Evolutionary conservation across 192 early-diverging fungal species (phyloP).

Genomic region (Coemansia sp.): DNA sequence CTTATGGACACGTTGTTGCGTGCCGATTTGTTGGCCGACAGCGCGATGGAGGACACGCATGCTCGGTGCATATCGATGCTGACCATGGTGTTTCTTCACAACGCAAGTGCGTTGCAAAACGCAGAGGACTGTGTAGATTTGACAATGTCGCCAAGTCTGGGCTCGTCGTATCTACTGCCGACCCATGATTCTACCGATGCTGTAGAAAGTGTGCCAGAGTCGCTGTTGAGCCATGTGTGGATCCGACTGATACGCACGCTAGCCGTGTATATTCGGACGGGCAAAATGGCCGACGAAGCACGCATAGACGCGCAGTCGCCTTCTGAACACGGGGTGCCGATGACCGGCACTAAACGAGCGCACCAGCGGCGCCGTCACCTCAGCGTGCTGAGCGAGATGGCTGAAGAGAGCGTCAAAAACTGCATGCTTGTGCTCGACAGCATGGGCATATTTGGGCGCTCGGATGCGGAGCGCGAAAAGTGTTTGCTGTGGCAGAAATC

Average conservation of each 20-base stretch:
- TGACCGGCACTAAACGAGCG: background rate
- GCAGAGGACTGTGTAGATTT: background rate
- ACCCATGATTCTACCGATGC: background rate
- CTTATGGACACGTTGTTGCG: conserved; percentile 81
- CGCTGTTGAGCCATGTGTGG: conserved; percentile 36
- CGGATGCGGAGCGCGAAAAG: conserved; percentile 11
- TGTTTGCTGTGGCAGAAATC: conserved; percentile 29
- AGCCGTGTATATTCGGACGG: conserved; percentile 41
- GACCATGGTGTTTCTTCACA: conserved; percentile 53
- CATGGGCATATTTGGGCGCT: conserved; percentile 33
- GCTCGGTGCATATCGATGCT: conserved; percentile 52
- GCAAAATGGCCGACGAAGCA: conserved; percentile 29
- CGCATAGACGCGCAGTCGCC: conserved; percentile 6
- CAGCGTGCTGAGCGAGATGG: conserved; percentile 50
- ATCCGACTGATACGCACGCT: conserved; percentile 37
- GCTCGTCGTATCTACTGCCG: background rate
- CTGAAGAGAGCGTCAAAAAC: conserved; percentile 47
- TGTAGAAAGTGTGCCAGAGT: background rate
- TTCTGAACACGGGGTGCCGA: conserved; percentile 5
- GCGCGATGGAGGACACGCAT: conserved; percentile 53
- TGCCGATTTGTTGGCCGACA: conserved; percentile 66
- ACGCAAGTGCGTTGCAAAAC: conserved; percentile 21
- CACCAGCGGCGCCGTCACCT: conserved; percentile 29
- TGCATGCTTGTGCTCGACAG: conserved; percentile 48
- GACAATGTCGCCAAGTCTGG: conserved; percentile 4